Conservation (phyloP, 345 rosid species). For the Odontarrhena argentea region DNA sequence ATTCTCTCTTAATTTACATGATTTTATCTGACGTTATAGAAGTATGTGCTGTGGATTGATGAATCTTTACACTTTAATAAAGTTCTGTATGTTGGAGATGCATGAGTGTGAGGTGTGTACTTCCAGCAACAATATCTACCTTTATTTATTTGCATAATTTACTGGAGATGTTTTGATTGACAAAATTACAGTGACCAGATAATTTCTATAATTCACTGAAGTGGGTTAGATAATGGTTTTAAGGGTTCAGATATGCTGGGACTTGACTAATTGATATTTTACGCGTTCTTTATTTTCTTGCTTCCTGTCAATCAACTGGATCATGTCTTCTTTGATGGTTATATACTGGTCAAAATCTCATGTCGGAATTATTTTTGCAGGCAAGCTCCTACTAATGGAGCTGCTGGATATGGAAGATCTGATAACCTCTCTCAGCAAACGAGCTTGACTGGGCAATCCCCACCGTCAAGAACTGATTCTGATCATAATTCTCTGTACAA, state of each 20-base stretch:
- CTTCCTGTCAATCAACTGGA: conserved; percentile 11
- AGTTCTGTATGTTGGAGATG: conserved; percentile 25
- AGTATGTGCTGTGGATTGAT: conserved; percentile 28
- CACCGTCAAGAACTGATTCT: conserved; percentile 55
- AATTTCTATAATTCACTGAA: conserved; percentile 18
- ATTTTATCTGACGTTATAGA: conserved; percentile 26
- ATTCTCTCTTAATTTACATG: conserved; percentile 14
- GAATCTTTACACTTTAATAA: conserved; percentile 7
- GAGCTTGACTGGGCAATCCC: conserved; percentile 58
- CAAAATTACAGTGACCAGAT: conserved; percentile 6
- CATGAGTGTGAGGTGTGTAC: conserved; percentile 13
- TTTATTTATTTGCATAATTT: conserved; percentile 4
- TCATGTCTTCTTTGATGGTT: conserved; percentile 18
- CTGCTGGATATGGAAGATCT: conserved; percentile 64
- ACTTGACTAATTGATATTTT: conserved; percentile 23
- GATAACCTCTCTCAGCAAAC: conserved; percentile 63
- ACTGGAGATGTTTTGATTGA: conserved; percentile 16
- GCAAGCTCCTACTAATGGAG: conserved; percentile 65
- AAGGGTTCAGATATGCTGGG: conserved; percentile 26
- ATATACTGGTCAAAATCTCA: conserved; percentile 20
- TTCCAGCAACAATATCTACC: not conserved
- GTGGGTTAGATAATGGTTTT: conserved; percentile 26
- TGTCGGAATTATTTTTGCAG: conserved; percentile 50
- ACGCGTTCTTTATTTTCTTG: conserved; percentile 22
- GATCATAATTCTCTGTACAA: conserved; percentile 56